Conservation (phyloP, 352 stramenopile species). For the Thraustochytrium sp. region DNA sequence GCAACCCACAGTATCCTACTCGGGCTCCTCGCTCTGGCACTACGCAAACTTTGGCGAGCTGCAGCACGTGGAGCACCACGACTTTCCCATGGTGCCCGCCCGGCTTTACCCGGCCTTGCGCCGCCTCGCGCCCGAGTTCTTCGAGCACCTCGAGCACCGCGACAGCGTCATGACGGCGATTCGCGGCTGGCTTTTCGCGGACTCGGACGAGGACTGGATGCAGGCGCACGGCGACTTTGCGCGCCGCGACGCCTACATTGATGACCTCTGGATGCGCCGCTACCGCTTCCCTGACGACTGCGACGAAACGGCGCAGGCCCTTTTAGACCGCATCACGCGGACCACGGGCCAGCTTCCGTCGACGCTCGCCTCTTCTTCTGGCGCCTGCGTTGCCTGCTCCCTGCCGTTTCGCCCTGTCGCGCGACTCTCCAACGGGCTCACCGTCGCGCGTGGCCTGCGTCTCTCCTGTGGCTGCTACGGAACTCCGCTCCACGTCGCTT, state of each 20-base stretch:
- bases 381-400: not conserved
- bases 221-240: slow-evolving; percentile 32
- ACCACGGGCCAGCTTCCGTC: too few relatives aligned
- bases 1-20: slow-evolving; percentile 48
- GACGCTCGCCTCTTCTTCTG: too few relatives aligned
- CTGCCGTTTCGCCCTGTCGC: not conserved
- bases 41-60: slow-evolving; percentile 49
- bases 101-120: not conserved
- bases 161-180: not conserved
- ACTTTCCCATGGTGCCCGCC: slow-evolving; percentile 46
- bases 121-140: slow-evolving; percentile 12
- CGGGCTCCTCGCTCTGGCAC: slow-evolving; percentile 46
- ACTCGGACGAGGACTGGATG: slow-evolving; percentile 24
- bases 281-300: not conserved
- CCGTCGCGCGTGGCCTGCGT: not conserved
- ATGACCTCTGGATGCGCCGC: slow-evolving; percentile 16
- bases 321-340: not conserved
- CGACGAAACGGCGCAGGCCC: not conserved
- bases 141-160: not conserved
- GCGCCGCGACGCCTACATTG: slow-evolving; percentile 29
- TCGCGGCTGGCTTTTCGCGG: not conserved
- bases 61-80: slow-evolving; percentile 50
- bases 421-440: not conserved
- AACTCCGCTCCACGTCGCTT: not conserved
- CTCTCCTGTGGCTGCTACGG: not conserved